Evolutionary conservation across 371 early-diverging fungal species (phyloP).

Genomic region (Enteropsectra breve): DNA sequence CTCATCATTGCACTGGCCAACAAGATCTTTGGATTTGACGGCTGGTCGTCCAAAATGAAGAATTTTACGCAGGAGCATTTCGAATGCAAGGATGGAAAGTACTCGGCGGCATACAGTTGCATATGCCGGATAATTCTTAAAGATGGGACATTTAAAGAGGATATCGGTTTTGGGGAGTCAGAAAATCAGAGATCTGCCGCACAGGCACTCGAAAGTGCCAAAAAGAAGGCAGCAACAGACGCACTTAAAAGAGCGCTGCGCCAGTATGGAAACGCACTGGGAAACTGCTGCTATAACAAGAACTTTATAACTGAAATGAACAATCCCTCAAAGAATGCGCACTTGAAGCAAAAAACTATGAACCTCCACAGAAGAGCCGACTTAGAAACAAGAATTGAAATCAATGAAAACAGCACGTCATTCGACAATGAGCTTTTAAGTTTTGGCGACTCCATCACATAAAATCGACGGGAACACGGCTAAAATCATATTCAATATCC

Average conservation of each 20-base stretch:
- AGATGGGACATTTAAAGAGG: conserved; percentile 83
- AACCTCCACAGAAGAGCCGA: too few relatives aligned
- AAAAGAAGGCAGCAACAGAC: conserved; percentile 90
- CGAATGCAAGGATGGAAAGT: conserved; percentile 61
- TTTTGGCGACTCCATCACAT: too few relatives aligned
- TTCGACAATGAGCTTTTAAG: too few relatives aligned
- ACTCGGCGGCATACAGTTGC: conserved; percentile 70
- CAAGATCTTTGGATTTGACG: conserved; percentile 87
- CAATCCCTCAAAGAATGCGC: conserved; percentile 29
- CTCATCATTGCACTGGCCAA: conserved; percentile 78
- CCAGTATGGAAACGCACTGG: conserved; percentile 80
- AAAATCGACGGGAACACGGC: too few relatives aligned
- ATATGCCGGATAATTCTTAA: conserved; percentile 73
- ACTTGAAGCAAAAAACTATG: too few relatives aligned
- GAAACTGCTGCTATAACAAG: conserved; percentile 88
- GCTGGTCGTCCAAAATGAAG: conserved; percentile 77
- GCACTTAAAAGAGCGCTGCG: conserved; percentile 79
- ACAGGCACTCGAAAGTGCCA: conserved; percentile 77
- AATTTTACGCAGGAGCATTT: conserved; percentile 70
- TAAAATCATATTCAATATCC: too few relatives aligned
- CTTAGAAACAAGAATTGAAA: too few relatives aligned
- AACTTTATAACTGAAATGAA: conserved; percentile 65
- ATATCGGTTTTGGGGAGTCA: conserved; percentile 72
- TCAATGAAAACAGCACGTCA: too few relatives aligned
- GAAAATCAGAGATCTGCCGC: conserved; percentile 74